phyloP scores from a whole-genome alignment of 1,139 yeast species.

The Pichia sorboxylosa region DNA sequence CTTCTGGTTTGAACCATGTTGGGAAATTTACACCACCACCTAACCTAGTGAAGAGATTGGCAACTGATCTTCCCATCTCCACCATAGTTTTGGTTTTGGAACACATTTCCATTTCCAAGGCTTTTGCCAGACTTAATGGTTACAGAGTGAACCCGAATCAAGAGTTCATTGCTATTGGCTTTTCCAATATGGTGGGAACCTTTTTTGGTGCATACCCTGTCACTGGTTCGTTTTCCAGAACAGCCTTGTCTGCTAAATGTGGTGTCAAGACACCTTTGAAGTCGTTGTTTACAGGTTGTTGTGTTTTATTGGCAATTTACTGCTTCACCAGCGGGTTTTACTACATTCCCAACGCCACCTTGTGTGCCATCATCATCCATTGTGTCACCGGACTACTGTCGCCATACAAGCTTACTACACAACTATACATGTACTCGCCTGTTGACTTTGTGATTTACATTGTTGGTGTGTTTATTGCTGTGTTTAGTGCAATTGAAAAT shows the following conservation, averaged over 20 bases:
- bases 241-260: conserved; percentile 89
- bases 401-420: conserved; percentile 56
- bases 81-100: conserved; percentile 72
- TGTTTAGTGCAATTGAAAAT: conserved; percentile 69
- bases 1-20: conserved; percentile 67
- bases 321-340: conserved; percentile 75
- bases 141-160: conserved; percentile 88
- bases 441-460: conserved; percentile 66
- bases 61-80: conserved; percentile 75
- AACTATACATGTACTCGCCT: conserved; percentile 67
- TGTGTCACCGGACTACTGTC: conserved; percentile 84
- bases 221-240: conserved; percentile 90
- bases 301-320: conserved; percentile 78
- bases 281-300: conserved; percentile 82
- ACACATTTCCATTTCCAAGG: conserved; percentile 87
- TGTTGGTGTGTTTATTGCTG: conserved; percentile 67
- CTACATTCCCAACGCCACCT: conserved; percentile 80
- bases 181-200: conserved; percentile 80
- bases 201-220: conserved; percentile 92
- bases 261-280: conserved; percentile 93
- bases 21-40: conserved; percentile 61
- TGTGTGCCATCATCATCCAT: conserved; percentile 80
- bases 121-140: conserved; percentile 86
- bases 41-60: conserved; percentile 51
- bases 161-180: conserved; percentile 90